Percentiles rank a stretch among this genome's conserved stretches.
Conservation (phyloP, 345 rosid genomes). For the Rhodomyrtus tomentosa region DNA sequence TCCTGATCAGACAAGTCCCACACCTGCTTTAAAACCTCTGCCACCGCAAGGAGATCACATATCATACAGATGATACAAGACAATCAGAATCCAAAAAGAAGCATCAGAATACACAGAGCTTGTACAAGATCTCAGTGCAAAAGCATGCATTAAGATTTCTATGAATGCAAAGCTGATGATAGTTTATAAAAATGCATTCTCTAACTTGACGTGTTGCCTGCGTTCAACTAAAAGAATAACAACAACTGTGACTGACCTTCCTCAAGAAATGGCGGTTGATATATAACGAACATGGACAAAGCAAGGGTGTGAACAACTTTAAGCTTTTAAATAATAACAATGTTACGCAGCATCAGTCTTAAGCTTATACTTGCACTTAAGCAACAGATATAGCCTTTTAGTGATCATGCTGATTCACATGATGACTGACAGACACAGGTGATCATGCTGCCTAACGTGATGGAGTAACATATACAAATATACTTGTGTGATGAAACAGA, state of each 20-base stretch:
- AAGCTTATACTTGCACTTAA: background rate
- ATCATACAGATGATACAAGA: background rate
- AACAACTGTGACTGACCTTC: background rate
- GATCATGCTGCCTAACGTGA: background rate
- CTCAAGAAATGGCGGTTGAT: background rate
- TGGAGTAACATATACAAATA: background rate
- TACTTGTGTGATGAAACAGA: background rate
- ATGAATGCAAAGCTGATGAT: background rate
- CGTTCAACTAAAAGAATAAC: background rate
- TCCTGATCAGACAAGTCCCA: constrained; percentile 99
- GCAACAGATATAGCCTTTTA: background rate
- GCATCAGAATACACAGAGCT: background rate
- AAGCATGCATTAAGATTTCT: background rate
- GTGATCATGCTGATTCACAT: background rate
- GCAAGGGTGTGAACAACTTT: background rate
- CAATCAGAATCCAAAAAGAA: background rate
- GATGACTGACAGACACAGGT: background rate
- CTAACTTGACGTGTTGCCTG: background rate
- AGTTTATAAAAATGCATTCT: background rate
- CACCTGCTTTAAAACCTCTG: constrained; percentile 94
- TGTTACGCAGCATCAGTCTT: background rate
- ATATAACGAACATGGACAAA: background rate
- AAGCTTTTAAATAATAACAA: background rate
- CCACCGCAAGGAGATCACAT: background rate
- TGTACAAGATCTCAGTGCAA: background rate